Conservation (phyloP, 192 early-diverging fungal species). For the Coemansia sp. region DNA sequence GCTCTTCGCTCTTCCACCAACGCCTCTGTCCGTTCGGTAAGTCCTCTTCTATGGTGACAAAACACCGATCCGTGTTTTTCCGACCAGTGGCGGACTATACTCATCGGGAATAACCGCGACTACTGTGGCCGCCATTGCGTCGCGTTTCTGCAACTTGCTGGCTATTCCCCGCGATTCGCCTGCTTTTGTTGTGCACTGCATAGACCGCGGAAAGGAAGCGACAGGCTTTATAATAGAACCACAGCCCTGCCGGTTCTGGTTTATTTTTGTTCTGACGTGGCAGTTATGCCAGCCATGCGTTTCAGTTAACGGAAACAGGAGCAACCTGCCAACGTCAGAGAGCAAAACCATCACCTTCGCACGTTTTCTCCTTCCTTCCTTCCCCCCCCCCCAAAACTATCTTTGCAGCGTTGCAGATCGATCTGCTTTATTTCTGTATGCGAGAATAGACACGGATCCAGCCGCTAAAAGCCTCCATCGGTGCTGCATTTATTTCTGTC, state of each 20-base stretch:
- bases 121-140: background rate
- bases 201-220: background rate
- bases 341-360: too few relatives aligned
- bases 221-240: too few relatives aligned
- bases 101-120: background rate
- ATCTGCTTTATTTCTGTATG: background rate
- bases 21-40: conserved; percentile 54
- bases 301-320: background rate
- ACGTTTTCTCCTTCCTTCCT: too few relatives aligned
- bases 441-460: background rate
- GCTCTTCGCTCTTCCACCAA: conserved; percentile 49
- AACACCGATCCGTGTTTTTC: background rate
- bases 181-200: background rate
- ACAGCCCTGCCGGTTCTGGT: background rate
- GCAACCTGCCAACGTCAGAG: background rate
- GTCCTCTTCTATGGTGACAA: background rate
- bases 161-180: conserved; percentile 6
- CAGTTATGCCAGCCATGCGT: background rate
- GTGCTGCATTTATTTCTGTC: background rate
- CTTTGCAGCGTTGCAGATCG: conserved; percentile 2
- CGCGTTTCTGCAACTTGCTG: background rate
- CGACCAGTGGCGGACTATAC: background rate
- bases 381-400: background rate
- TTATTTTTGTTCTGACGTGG: background rate
- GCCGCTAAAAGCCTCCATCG: background rate